A percentile compares a stretch with the other conserved stretches of the same genome.
These are phyloP conservation scores for Calycina herbarum DNA, from an alignment of 2,329 filamentous ascomycete genomes.

Conservation along the genomic window DNA sequence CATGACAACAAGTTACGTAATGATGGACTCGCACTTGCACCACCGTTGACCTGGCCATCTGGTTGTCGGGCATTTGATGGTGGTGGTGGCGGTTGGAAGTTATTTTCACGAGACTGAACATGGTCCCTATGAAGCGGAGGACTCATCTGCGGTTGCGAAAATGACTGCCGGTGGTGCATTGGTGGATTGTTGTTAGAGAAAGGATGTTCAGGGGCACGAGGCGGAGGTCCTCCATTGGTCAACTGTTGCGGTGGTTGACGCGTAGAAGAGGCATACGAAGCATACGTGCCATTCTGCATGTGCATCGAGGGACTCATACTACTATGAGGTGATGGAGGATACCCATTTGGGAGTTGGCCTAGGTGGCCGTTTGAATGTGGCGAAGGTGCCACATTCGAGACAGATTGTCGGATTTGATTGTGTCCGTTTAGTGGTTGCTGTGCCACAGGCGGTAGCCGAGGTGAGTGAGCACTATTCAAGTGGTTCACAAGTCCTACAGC, in stretches of 20 bases:
- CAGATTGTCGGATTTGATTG: slow-evolving; percentile 27
- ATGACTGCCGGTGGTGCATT: slow-evolving; percentile 46
- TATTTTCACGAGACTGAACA: slow-evolving; percentile 33
- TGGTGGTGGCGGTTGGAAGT: slow-evolving; percentile 27
- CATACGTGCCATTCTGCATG: slow-evolving; percentile 33
- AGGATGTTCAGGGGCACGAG: slow-evolving; percentile 47
- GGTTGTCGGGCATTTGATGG: slow-evolving; percentile 35
- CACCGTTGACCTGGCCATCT: slow-evolving; percentile 44
- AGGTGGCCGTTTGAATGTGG: slow-evolving; percentile 47
- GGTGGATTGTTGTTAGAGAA: slow-evolving; percentile 47
- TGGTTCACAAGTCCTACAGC: slow-evolving; percentile 45
- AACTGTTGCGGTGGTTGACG: slow-evolving; percentile 38
- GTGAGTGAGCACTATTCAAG: slow-evolving; percentile 47
- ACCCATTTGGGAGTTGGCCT: slow-evolving; percentile 40
- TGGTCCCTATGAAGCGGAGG: slow-evolving; percentile 34
- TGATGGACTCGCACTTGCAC: slow-evolving; percentile 65
- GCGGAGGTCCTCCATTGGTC: slow-evolving; percentile 40
- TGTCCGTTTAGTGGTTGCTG: slow-evolving; percentile 22
- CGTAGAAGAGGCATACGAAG: slow-evolving; percentile 33
- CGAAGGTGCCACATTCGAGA: slow-evolving; percentile 39
- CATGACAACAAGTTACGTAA: slow-evolving; percentile 71
- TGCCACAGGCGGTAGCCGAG: slow-evolving; percentile 34
- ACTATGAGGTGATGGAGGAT: slow-evolving; percentile 37
- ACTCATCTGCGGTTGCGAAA: slow-evolving; percentile 31
- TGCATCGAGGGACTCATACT: slow-evolving; percentile 27